Evolutionary conservation across 2,329 filamentous ascomycete genomes (phyloP).

Genomic region (Ophiocordyceps polyrhachis-furcata): DNA sequence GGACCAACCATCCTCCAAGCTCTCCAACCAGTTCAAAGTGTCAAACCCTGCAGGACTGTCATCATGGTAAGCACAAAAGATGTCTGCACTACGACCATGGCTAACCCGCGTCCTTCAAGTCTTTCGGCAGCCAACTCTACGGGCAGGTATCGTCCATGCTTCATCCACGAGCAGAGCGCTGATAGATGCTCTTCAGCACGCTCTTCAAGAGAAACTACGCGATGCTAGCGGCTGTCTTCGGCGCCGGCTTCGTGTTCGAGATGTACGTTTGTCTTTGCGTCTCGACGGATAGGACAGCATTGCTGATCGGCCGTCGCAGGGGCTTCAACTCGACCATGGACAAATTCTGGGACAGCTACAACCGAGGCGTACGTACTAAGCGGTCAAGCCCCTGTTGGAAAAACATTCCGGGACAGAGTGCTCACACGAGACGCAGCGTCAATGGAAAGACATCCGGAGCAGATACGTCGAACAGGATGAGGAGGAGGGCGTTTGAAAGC

Average conservation of each 20-base stretch:
- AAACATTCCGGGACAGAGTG: slow-evolving; percentile 1
- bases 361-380: slow-evolving; percentile 61
- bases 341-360: slow-evolving; percentile 76
- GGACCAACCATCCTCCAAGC: slow-evolving; percentile 5
- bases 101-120: slow-evolving; percentile 20
- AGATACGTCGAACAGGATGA: slow-evolving; percentile 60
- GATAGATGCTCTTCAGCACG: slow-evolving; percentile 33
- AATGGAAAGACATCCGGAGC: slow-evolving; percentile 99
- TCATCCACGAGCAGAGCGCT: slow-evolving; percentile 7
- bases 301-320: slow-evolving; percentile 26
- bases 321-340: slow-evolving; percentile 68
- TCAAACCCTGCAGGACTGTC: slow-evolving; percentile 4
- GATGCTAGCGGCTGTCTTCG: slow-evolving; percentile 78
- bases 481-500: slow-evolving; percentile 39
- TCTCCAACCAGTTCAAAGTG: slow-evolving; percentile 8
- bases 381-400: background rate
- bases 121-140: slow-evolving; percentile 19
- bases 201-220: slow-evolving; percentile 73
- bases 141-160: slow-evolving; percentile 16
- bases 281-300: background rate
- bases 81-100: slow-evolving; percentile 3
- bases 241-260: slow-evolving; percentile 75
- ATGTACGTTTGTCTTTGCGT: slow-evolving; percentile 43
- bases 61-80: slow-evolving; percentile 17
- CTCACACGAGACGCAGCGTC: slow-evolving; percentile 42